Evolutionary conservation across 2,329 filamentous ascomycete genomes (phyloP), one percentile per base, ranked within the genome.

Genomic region (Zymoseptoria ardabiliae): DNA sequence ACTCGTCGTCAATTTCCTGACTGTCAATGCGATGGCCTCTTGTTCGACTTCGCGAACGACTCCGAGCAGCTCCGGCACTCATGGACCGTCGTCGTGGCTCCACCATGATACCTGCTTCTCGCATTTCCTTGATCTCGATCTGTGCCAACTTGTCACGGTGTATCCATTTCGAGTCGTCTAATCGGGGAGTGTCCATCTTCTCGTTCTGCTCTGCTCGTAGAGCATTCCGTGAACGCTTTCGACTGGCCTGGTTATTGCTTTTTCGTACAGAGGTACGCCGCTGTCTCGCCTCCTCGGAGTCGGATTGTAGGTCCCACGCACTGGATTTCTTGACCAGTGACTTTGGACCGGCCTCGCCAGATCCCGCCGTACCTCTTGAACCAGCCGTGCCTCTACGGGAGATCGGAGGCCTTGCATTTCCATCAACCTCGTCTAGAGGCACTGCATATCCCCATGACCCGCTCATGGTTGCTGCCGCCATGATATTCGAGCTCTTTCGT

Each of bases 141-240:
- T 84, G 84, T 57, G 88, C 89, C 62, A 94, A 76, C 75, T 93
- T 93, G 75, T 94, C 90, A 58, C 90, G 80, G 70, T 94, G 90
- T 67, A 94, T 93, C 90, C 90, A 94, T 73, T 90, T 87, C 30
- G 85, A 88, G 61, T 84, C 80, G 61, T 88, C 85, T 35, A 49
- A 52, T 17, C 56, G 41, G 19, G 53, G 45, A 41, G 56, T 48
- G 22, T 52, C 54, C 2, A 48, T 11, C 35, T 58, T 35, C 22
- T 65, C 55, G 30, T 62, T 57, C 51, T 22, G 45, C 51, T 61
- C 63, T 7, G 68, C 66, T 19, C 63, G 59, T 50, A 71, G 59
- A 11, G 64, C 56, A 50, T 68, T 68, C 22, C 64, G 63, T 9
- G 69, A 71, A 8, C 65, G 63, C 57, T 70, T 70, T 50, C 67